Evolutionary conservation across 2,329 filamentous ascomycete species (phyloP), one percentile per base, ranked within the genome.

Genomic region (Trichothecium sympodiale): DNA sequence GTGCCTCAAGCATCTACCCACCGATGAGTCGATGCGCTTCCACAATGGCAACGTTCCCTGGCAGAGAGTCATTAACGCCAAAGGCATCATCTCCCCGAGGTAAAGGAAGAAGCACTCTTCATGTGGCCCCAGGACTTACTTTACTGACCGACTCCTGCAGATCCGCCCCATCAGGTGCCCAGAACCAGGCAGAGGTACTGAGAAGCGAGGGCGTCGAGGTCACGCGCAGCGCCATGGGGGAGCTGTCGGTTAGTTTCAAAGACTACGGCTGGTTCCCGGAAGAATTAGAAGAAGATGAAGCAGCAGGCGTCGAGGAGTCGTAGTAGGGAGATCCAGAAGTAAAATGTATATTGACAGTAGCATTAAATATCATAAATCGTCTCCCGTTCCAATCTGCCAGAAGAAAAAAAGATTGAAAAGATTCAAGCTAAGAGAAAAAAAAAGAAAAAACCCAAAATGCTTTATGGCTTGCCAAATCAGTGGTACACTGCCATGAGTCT

Each of bases 61-160:
- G 89, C 89, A 96, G 64, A 69, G 91, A 39, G 84, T 96, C 40
- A 82, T 96, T 53, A 94, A 89, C 56, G 65, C 84, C 12, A 89
- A 83, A 58, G 88, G 89, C 16, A 66, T 76, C 40, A 93, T 96
- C 46, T 94, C 87, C 31, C 83, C 83, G 7, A 75, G 88, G 85
- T 89, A 29, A 29, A n/a, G 28, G 13, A 29, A 29, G 13, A 29
- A 29, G 9, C 17, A 12, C 6, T n/a, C 26, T 13, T n/a, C 33
- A 7, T 16, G 4, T 17, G 6, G 17, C 12, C 6, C 2, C 13
- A 8, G 12, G 7, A 15, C 34, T 36, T 4, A 39, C 17, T 7
- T 10, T 3, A 16, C 13, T 2, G 26, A 72, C n/a, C n/a, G n/a
- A n/a, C n/a, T n/a, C n/a, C n/a, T n/a, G n/a, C n/a, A n/a, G 69